Percentiles rank a stretch among this genome's conserved stretches.
Evolutionary conservation across 148 eudicot genomes (phyloP).

Genomic region (Amaranthus cruentus): DNA sequence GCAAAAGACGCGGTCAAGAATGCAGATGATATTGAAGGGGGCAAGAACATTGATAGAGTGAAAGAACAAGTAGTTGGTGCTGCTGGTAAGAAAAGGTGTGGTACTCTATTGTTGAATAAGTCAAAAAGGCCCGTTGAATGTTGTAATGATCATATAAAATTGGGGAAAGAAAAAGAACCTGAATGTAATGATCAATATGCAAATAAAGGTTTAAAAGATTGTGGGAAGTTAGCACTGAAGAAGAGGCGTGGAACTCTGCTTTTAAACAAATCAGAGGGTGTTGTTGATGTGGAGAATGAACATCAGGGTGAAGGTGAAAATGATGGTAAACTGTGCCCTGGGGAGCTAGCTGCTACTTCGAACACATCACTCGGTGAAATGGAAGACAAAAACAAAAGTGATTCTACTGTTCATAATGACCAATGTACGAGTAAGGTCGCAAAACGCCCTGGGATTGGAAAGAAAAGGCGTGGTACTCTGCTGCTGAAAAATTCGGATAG

Average conservation of each 20-base stretch:
- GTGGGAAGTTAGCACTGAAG: conserved; percentile 17
- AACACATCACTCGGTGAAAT: conserved; percentile 1
- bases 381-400: conserved; percentile 13
- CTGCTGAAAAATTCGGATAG: conserved; percentile 23
- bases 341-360: conserved; percentile 15
- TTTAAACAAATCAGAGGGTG: conserved; percentile 26
- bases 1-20: conserved; percentile 9
- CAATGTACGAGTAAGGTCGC: conserved; percentile 24
- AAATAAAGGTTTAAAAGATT: conserved; percentile 26
- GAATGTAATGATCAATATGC: conserved; percentile 16
- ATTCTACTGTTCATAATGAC: conserved; percentile 4
- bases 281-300: conserved; percentile 44
- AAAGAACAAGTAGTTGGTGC: conserved; percentile 21
- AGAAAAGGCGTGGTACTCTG: conserved; percentile 29
- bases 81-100: conserved; percentile 22
- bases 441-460: conserved; percentile 15
- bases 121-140: conserved; percentile 2
- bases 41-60: conserved; percentile 3
- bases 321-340: conserved; percentile 4
- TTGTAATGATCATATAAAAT: background rate
- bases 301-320: conserved; percentile 21
- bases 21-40: conserved; percentile 16
- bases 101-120: conserved; percentile 19
- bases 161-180: background rate
- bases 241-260: conserved; percentile 29